These are phyloP conservation scores for Trematosphaeria pertusa DNA, from an alignment of 2,329 filamentous ascomycete species.

Conservation along the genomic window DNA sequence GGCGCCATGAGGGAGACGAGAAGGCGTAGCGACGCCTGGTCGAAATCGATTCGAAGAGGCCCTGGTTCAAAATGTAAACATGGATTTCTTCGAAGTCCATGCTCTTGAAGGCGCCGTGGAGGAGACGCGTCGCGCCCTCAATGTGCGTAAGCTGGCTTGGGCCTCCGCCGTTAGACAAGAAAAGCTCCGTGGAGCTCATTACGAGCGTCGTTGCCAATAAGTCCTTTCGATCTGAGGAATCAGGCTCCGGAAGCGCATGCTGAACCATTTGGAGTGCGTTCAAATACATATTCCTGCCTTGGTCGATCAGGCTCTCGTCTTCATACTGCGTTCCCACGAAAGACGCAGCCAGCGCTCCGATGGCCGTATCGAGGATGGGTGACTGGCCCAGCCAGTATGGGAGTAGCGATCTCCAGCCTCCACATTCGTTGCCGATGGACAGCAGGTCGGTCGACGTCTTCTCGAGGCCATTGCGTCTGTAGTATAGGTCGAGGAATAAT, in stretches of 20 bases:
- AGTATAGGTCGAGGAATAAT: constrained; percentile 27
- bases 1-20: constrained; percentile 15
- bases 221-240: constrained; percentile 14
- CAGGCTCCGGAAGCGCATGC: constrained; percentile 17
- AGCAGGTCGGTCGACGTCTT: constrained; percentile 13
- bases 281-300: constrained; percentile 19
- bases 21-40: constrained; percentile 20
- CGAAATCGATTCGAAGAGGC: constrained; percentile 22
- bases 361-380: constrained; percentile 25
- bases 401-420: constrained; percentile 24
- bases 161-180: constrained; percentile 25
- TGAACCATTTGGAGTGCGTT: constrained; percentile 25
- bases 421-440: constrained; percentile 20
- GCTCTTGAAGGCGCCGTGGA: constrained; percentile 12
- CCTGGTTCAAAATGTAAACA: constrained; percentile 24
- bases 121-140: constrained; percentile 23
- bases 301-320: constrained; percentile 17
- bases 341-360: constrained; percentile 21
- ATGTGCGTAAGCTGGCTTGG: constrained; percentile 24
- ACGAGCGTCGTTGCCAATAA: constrained; percentile 27
- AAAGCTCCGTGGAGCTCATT: constrained; percentile 26
- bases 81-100: constrained; percentile 22
- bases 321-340: constrained; percentile 27
- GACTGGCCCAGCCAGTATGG: constrained; percentile 25
- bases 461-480: constrained; percentile 15